Conservation (phyloP, 306 rosid species). For the Trifolium repens region DNA sequence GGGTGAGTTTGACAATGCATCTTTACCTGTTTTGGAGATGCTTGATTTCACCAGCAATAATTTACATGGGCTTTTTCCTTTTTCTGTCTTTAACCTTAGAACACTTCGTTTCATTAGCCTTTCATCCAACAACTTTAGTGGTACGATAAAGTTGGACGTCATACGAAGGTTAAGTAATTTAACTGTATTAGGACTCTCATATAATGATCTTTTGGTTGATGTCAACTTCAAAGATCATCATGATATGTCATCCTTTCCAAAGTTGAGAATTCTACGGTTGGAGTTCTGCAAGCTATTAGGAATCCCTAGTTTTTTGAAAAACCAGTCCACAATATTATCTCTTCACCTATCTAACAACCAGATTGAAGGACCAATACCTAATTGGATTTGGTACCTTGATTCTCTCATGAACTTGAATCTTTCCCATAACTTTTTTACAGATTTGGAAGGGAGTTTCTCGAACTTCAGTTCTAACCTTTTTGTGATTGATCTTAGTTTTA, state of each 20-base stretch:
- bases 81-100: constrained; percentile 36
- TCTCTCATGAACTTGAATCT: not conserved
- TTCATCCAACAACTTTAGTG: constrained; percentile 58
- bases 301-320: constrained; percentile 50
- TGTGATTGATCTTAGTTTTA: not conserved
- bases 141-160: constrained; percentile 23
- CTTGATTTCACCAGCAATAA: constrained; percentile 53
- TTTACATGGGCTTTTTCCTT: constrained; percentile 50
- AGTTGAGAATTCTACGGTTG: constrained; percentile 21
- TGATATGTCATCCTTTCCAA: constrained; percentile 13
- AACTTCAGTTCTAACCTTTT: not conserved
- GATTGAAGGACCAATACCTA: constrained; percentile 32
- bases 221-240: not conserved
- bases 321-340: not conserved
- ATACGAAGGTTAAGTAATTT: constrained; percentile 38
- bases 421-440: constrained; percentile 3
- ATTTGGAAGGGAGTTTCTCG: not conserved
- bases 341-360: constrained; percentile 51
- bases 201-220: constrained; percentile 41
- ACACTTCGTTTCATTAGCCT: constrained; percentile 42
- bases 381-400: constrained; percentile 8
- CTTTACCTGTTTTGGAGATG: constrained; percentile 1
- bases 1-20: constrained; percentile 15
- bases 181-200: constrained; percentile 48
- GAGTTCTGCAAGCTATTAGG: constrained; percentile 38